Percentiles rank a stretch among this genome's conserved stretches.
phyloP scores from a whole-genome alignment of 2,329 filamentous ascomycete genomes.

The Fusarium sublunatum region DNA sequence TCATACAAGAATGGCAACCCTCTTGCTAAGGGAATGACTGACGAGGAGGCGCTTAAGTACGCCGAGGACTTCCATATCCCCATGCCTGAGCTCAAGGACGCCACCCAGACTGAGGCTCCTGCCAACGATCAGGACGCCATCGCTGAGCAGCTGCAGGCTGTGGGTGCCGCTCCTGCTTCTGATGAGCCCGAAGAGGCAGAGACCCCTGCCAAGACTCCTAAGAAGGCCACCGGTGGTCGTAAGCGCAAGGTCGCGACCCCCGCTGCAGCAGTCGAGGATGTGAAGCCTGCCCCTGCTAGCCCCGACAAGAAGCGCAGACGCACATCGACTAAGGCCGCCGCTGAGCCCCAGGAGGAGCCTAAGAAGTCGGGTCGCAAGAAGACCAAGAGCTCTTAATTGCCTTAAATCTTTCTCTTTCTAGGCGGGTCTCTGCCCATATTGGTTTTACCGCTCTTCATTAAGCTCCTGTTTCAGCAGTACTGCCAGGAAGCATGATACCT shows the following conservation, averaged over 20 bases:
- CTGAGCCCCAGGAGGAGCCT: slow-evolving; percentile 66
- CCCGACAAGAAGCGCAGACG: slow-evolving; percentile 74
- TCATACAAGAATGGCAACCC: slow-evolving; percentile 72
- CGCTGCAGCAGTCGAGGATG: slow-evolving; percentile 55
- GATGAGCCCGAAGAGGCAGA: slow-evolving; percentile 58
- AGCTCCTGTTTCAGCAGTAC: slow-evolving; percentile 26
- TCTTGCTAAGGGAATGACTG: slow-evolving; percentile 69
- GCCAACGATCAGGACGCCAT: slow-evolving; percentile 66
- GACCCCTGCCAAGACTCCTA: slow-evolving; percentile 66
- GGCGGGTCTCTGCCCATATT: slow-evolving; percentile 19
- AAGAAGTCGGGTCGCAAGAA: slow-evolving; percentile 72
- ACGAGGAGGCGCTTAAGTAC: slow-evolving; percentile 69
- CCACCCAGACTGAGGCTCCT: slow-evolving; percentile 47
- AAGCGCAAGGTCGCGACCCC: slow-evolving; percentile 69
- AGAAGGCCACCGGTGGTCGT: slow-evolving; percentile 62
- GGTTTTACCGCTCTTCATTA: slow-evolving; percentile 30
- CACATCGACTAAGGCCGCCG: slow-evolving; percentile 64
- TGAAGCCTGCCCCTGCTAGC: slow-evolving; percentile 60
- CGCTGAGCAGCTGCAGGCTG: slow-evolving; percentile 67
- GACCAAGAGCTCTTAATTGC: slow-evolving; percentile 57
- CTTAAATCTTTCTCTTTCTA: slow-evolving; percentile 34
- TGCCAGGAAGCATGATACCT: slow-evolving; percentile 44
- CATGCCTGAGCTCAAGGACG: slow-evolving; percentile 62
- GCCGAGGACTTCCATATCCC: slow-evolving; percentile 68
- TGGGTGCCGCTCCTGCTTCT: slow-evolving; percentile 48